Evolutionary conservation across 441 rosid species (phyloP), one percentile per base, ranked within the genome.

Genomic region (Corymbia calophylla): DNA sequence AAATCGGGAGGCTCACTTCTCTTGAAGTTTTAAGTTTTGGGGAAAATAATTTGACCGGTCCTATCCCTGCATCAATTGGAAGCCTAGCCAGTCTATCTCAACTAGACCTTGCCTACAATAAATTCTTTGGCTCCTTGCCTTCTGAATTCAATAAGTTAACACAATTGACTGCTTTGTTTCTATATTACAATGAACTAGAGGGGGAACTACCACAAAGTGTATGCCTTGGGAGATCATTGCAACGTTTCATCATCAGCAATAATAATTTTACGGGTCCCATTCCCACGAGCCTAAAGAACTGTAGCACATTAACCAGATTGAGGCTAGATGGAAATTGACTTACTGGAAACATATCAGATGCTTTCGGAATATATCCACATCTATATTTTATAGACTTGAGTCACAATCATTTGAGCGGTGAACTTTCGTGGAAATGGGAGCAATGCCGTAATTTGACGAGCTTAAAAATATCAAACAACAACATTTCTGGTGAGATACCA

Each of bases 221-320:
- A 60, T 60, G 31, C 3, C 31, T 27, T 25, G 66, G 66, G n/a
- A 11, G 15, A 60, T 11, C 31, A 25, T 11, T 60, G 15, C 66
- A 11, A 60, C 0, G 12, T 25, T 11, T 60, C 16, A 0, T 1
- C 7, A 10, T 11, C 66, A 0, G 0, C 16, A 10, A 27, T 25
- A 27, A 60, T 60, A 31, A 60, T 60, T 60, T 60, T 16, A 60
- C 16, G 3, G 66, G 66, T 27, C 66, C 31, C 66, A 60, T 60
- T n/a, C 66, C 66, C 3, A 27, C 31, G 0, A 60, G 66, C 66
- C 7, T 60, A 27, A 3, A 60, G 15, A 60, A 60, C 6, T 60
- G 31, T 60, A 60, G n/a, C n/a, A 27, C 66, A 25, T 27, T 60
- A 60, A 27, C 2, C 3, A 60, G 66, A 60, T 5, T 60, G 31